These are phyloP conservation scores for Seiridium cupressi DNA, from an alignment of 2,329 filamentous ascomycete genomes.

Conservation along the genomic window DNA sequence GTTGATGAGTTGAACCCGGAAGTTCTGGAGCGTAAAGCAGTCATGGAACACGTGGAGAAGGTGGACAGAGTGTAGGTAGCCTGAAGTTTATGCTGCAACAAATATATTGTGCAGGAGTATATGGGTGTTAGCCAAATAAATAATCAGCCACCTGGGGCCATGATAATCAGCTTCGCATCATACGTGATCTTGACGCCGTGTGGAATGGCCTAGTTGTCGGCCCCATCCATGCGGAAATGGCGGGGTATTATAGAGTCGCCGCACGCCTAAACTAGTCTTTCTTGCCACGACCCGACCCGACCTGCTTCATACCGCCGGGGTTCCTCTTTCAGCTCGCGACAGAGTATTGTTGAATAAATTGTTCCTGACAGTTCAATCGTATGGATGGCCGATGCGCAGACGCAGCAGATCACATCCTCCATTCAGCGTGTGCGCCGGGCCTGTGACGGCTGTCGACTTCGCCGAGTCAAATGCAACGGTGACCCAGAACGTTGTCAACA, in stretches of 20 bases:
- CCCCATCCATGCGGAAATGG: no score
- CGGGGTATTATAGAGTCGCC: no score
- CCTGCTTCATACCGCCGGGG: no score
- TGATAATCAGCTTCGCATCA: no score
- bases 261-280: no score
- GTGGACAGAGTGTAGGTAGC: not conserved
- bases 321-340: no score
- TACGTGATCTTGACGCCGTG: no score
- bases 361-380: not conserved
- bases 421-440: not conserved
- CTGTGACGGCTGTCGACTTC: not conserved
- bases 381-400: not conserved
- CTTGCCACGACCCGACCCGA: no score
- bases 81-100: not conserved
- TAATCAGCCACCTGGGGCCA: no score
- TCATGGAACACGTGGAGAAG: not conserved
- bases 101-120: not conserved
- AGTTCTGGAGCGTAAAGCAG: not conserved
- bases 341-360: no score
- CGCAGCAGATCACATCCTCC: not conserved
- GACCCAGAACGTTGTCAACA: not conserved
- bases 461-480: slow-evolving; percentile 2
- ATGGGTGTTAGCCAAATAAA: not conserved
- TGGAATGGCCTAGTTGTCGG: no score
- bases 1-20: not conserved